Base-by-base conservation (phyloP, 2,329 filamentous ascomycete species). In the Cladophialophora exuberans region DNA sequence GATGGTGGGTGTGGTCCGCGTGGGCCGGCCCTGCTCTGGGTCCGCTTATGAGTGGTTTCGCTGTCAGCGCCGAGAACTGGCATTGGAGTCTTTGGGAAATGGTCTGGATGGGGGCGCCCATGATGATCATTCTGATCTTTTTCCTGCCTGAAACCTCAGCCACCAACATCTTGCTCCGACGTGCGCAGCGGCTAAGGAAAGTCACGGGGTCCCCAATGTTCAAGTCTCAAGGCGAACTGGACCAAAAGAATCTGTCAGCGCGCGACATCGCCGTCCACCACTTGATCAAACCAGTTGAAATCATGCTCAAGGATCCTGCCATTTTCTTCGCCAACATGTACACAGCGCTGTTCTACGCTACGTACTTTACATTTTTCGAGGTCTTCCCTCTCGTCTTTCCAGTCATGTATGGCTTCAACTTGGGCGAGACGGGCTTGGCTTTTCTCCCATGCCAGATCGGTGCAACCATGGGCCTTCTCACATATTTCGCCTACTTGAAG, bases 161-260 rank as follows among this genome's bases (percentile, higher is more conserved):
- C 0, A 71, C 77, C 4, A 86, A 77, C 56, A 84, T 88, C 62
- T 78, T 88, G 3, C 76, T 83, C 43, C 80, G 78, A 23, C 83
- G 82, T n/a, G 77, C 80, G 61, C 62, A 72, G 45, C 80, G 84
- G n/a, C 76, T 88, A 5, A 78, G 85, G 49, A 81, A 78, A 64
- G 69, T 81, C 33, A 85, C 83, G 0, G 83, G 82, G 9, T 11
- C 80, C 87, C 68, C 78, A 79, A 22, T 53, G 77, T 36, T 79
- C 84, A 77, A 80, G 69, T 79, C 83, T 0, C 82, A 87, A 65
- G 80, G 78, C 47, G 85, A 89, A 67, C 83, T 88, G 56, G 80
- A 85, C 63, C 80, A 83, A 68, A 72, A 70, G n/a, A 75, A 79
- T 59, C 72, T 83, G 62, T 79, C 73, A 47, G 67, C 77, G 2